Evolutionary conservation across 208 protist species (phyloP).

Genomic region (Phytomonas francai): DNA sequence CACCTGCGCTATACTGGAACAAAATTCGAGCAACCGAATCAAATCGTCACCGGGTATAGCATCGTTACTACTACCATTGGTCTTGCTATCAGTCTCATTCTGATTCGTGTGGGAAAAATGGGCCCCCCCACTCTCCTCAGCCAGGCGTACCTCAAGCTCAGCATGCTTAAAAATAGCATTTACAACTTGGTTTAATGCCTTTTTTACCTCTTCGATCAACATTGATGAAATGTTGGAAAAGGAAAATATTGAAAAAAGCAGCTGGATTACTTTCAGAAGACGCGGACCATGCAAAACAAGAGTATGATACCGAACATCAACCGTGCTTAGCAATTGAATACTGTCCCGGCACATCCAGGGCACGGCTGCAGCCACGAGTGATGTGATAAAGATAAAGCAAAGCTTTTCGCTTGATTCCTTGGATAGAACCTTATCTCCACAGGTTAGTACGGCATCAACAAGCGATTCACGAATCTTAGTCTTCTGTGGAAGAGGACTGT

Average conservation of each 20-base stretch:
- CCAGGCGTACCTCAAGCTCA: slow-evolving; percentile 14
- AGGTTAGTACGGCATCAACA: slow-evolving; percentile 52
- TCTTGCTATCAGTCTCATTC: neutral
- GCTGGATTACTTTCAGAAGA: slow-evolving; percentile 32
- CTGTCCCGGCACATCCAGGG: slow-evolving; percentile 27
- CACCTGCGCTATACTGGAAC: neutral
- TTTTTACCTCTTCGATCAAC: slow-evolving; percentile 40
- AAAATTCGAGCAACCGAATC: neutral
- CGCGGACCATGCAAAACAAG: slow-evolving; percentile 34
- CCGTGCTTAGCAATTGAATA: slow-evolving; percentile 12
- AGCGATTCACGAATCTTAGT: slow-evolving; percentile 43
- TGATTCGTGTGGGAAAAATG: neutral
- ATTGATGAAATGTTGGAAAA: slow-evolving; percentile 25
- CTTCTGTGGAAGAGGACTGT: slow-evolving; percentile 11
- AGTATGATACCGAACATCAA: slow-evolving; percentile 20
- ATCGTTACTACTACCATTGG: slow-evolving; percentile 2
- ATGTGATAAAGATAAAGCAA: slow-evolving; percentile 45
- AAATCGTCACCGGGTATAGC: neutral
- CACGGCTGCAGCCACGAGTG: slow-evolving; percentile 46
- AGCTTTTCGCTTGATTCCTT: slow-evolving; percentile 50
- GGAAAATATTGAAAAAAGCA: slow-evolving; percentile 42
- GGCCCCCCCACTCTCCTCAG: neutral
- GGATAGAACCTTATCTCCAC: slow-evolving; percentile 20
- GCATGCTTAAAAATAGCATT: slow-evolving; percentile 53
- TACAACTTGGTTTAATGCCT: slow-evolving; percentile 32